Evolutionary conservation across 257 asterid species (phyloP).

Genomic region (Salvia miltiorrhiza): DNA sequence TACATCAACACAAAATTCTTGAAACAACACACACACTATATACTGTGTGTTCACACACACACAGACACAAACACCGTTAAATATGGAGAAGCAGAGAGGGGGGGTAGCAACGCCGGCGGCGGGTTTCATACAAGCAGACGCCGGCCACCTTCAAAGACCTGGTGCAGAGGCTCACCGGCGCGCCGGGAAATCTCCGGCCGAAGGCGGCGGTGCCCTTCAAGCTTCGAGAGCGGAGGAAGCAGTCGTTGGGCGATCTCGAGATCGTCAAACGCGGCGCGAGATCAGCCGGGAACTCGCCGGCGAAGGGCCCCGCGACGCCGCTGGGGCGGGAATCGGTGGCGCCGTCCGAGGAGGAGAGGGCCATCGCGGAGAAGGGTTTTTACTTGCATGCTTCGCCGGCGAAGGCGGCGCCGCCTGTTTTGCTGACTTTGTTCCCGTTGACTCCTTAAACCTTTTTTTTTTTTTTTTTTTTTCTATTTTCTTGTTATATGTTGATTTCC

Average conservation of each 20-base stretch:
- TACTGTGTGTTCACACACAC: background rate
- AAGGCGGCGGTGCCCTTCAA: conserved; percentile 20
- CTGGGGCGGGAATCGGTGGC: conserved; percentile 18
- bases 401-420: conserved; percentile 32
- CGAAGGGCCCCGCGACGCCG: conserved; percentile 21
- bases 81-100: background rate
- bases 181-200: conserved; percentile 13
- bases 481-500: background rate
- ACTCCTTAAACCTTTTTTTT: background rate
- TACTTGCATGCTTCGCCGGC: conserved; percentile 27
- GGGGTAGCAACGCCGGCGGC: background rate
- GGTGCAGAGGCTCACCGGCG: conserved; percentile 32
- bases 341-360: conserved; percentile 31
- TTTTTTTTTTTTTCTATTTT: background rate
- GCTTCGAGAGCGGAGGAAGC: conserved; percentile 31
- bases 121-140: conserved; percentile 25
- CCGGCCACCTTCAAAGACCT: conserved; percentile 24
- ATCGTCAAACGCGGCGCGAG: conserved; percentile 4
- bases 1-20: background rate
- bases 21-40: background rate
- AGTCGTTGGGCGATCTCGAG: conserved; percentile 18
- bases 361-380: conserved; percentile 25
- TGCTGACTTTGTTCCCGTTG: conserved; percentile 37
- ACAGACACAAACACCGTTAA: background rate
- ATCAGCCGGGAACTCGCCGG: conserved; percentile 8